These are phyloP conservation scores for Acanthamoeba triangularis DNA, from an alignment of 208 protist genomes.

Conservation along the genomic window DNA sequence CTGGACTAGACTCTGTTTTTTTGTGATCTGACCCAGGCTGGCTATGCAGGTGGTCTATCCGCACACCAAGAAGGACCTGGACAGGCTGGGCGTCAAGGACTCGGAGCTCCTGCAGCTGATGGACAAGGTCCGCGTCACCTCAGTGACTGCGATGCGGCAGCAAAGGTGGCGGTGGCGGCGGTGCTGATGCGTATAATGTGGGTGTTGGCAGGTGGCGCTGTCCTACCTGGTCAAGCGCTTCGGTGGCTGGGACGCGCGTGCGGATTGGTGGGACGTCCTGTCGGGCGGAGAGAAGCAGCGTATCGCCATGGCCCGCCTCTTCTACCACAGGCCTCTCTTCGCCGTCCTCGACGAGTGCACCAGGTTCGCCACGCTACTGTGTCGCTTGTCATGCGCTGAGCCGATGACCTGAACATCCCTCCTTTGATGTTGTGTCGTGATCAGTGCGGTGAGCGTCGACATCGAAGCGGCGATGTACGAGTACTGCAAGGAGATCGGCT, in stretches of 20 bases:
- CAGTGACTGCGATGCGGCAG: background rate
- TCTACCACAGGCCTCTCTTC: slow-evolving; percentile 85
- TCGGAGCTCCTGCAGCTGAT: slow-evolving; percentile 44
- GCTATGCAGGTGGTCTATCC: slow-evolving; percentile 52
- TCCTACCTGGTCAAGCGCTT: slow-evolving; percentile 79
- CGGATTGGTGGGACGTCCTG: slow-evolving; percentile 87
- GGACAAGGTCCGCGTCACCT: background rate
- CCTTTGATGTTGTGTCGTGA: background rate
- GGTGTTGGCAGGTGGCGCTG: slow-evolving; percentile 65
- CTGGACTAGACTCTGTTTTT: background rate
- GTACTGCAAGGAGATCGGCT: slow-evolving; percentile 76
- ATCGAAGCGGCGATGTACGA: slow-evolving; percentile 84
- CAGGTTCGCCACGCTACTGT: slow-evolving; percentile 20
- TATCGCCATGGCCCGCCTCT: slow-evolving; percentile 76
- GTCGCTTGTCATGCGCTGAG: background rate
- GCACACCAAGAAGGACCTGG: slow-evolving; percentile 74
- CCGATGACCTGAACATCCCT: background rate
- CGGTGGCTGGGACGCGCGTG: slow-evolving; percentile 78
- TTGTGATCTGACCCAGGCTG: background rate
- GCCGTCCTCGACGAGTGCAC: slow-evolving; percentile 89
- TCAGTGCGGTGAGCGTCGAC: slow-evolving; percentile 79
- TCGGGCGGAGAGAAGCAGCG: slow-evolving; percentile 87
- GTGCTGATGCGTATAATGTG: background rate
- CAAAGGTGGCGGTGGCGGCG: too few relatives aligned
- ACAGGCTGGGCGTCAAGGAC: slow-evolving; percentile 11